A percentile compares a stretch with the other conserved stretches of the same genome.
phyloP scores from a whole-genome alignment of 2,329 filamentous ascomycete species.

The Botryotinia convoluta region DNA sequence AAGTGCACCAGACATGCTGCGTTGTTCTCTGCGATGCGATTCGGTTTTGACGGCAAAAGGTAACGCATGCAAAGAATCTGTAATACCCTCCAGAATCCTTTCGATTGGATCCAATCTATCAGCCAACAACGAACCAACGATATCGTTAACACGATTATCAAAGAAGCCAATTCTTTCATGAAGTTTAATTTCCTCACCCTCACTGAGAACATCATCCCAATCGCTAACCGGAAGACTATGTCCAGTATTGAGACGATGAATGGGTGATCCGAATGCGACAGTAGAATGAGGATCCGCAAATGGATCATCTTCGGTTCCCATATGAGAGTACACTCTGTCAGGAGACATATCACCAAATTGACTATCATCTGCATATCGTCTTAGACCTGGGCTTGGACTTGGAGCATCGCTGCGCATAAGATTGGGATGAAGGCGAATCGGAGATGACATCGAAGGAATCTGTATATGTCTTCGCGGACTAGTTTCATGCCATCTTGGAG shows the following conservation, averaged over 20 bases:
- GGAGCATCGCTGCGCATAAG: slow-evolving; percentile 65
- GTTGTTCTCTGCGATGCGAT: slow-evolving; percentile 57
- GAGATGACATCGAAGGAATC: slow-evolving; percentile 47
- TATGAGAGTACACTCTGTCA: slow-evolving; percentile 46
- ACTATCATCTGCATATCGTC: neutral
- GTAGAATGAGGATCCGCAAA: slow-evolving; percentile 38
- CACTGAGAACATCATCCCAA: slow-evolving; percentile 85
- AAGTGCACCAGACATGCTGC: slow-evolving; percentile 67
- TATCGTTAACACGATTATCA: slow-evolving; percentile 81
- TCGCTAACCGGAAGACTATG: slow-evolving; percentile 73
- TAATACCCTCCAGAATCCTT: slow-evolving; percentile 72
- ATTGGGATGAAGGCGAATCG: slow-evolving; percentile 53
- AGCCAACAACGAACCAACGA: slow-evolving; percentile 76
- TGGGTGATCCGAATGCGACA: slow-evolving; percentile 50
- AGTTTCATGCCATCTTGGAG: slow-evolving; percentile 48
- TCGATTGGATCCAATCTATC: slow-evolving; percentile 78
- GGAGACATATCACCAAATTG: slow-evolving; percentile 31
- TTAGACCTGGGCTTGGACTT: slow-evolving; percentile 65
- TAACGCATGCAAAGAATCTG: slow-evolving; percentile 62
- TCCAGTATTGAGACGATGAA: slow-evolving; percentile 62
- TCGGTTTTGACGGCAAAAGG: slow-evolving; percentile 47
- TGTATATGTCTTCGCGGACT: slow-evolving; percentile 44
- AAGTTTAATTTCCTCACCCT: slow-evolving; percentile 80
- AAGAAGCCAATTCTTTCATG: slow-evolving; percentile 83
- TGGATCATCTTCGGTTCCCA: slow-evolving; percentile 44